phyloP scores from a whole-genome alignment of 2,329 filamentous ascomycete genomes.

The Fragosphaeria purpurea region DNA sequence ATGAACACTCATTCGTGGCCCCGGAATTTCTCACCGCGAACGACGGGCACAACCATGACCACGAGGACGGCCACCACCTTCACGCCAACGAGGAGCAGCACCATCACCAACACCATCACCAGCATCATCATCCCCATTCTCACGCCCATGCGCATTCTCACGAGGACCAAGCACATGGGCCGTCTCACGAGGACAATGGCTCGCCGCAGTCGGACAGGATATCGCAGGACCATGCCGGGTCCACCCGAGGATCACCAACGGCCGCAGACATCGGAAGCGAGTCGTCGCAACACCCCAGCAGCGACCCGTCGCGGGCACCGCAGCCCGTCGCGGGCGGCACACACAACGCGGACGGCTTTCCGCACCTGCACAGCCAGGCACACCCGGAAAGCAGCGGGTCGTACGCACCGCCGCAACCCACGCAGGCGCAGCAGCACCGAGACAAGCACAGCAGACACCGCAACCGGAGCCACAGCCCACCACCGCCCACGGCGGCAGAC shows the following conservation, averaged over 20 bases:
- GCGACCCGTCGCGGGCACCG: not conserved
- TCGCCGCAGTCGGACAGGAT: conserved; percentile 1
- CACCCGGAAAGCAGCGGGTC: not conserved
- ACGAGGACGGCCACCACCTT: not conserved
- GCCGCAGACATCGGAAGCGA: not conserved
- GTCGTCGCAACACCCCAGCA: not conserved
- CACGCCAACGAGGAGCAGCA: not conserved
- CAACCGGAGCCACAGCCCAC: too few relatives aligned
- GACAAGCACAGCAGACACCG: too few relatives aligned
- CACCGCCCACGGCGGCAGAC: too few relatives aligned
- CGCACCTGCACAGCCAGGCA: too few relatives aligned
- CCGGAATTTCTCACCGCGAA: not conserved
- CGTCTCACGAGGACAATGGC: not conserved
- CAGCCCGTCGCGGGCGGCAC: too few relatives aligned
- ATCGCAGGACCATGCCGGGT: not conserved
- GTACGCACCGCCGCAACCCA: not conserved
- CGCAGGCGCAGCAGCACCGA: not conserved
- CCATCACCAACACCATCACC: not conserved
- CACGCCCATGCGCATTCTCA: not conserved
- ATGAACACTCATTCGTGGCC: not conserved
- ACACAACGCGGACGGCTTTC: too few relatives aligned
- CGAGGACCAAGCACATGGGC: not conserved
- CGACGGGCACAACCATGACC: not conserved
- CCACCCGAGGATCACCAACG: not conserved
- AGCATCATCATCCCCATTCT: not conserved